Percentiles rank a stretch among this genome's conserved stretches.
These are phyloP conservation scores for Penicillium fuscoglaucum DNA, from an alignment of 2,329 filamentous ascomycete genomes.

Conservation along the genomic window DNA sequence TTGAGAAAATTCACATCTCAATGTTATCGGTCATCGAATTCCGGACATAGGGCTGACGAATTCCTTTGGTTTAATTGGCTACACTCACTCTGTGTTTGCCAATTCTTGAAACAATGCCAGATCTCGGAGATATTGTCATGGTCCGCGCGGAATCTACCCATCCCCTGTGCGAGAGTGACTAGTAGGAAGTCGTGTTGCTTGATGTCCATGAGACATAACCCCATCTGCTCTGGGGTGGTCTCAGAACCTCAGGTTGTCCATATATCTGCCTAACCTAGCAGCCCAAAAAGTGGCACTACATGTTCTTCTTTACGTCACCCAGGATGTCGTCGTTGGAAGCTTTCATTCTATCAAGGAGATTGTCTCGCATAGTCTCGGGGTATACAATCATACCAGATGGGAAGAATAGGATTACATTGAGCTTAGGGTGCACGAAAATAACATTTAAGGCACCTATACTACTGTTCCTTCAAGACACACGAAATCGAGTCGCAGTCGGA, in stretches of 20 bases:
- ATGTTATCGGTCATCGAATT: not conserved
- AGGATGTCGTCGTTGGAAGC: not conserved
- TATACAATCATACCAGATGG: not conserved
- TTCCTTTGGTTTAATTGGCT: not conserved
- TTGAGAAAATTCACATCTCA: not conserved
- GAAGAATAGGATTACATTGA: not conserved
- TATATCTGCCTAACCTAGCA: not conserved
- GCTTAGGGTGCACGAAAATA: not conserved
- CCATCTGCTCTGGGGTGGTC: no score
- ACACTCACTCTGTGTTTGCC: no score
- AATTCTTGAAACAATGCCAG: not conserved
- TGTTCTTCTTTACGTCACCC: not conserved
- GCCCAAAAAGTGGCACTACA: not conserved
- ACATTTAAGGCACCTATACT: not conserved
- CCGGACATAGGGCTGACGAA: not conserved
- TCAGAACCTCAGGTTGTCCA: not conserved
- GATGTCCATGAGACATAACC: not conserved
- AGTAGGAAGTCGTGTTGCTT: not conserved
- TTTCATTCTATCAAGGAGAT: not conserved
- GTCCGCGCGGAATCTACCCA: not conserved
- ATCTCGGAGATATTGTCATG: not conserved
- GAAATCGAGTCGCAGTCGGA: not conserved
- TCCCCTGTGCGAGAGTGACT: not conserved
- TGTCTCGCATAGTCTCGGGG: no score
- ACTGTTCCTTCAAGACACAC: no score